phyloP scores from a whole-genome alignment of 2,329 filamentous ascomycete species.

The Colletotrichum sp. region DNA sequence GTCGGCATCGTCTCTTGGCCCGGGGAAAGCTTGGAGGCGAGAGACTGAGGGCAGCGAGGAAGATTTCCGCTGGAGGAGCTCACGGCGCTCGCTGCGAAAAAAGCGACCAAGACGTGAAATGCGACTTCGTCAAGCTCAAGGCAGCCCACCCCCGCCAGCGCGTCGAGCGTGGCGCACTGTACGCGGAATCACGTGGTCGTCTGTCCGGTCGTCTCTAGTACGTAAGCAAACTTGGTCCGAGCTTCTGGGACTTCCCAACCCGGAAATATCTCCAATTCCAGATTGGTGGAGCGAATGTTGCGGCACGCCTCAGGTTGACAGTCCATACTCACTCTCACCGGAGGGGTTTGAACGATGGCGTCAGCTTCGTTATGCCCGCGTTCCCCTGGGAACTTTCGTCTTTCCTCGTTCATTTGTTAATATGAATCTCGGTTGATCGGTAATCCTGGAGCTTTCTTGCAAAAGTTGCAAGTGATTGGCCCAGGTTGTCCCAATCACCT shows the following conservation, averaged over 20 bases:
- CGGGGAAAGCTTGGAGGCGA: neutral
- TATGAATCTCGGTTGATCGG: neutral
- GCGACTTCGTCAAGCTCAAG: neutral
- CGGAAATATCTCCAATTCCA: neutral
- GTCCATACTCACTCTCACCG: neutral
- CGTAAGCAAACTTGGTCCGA: neutral
- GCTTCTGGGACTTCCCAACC: neutral
- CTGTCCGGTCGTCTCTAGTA: neutral
- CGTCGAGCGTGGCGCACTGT: neutral
- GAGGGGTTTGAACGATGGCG: neutral
- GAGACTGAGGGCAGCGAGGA: neutral
- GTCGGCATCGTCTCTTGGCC: neutral
- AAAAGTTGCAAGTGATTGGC: neutral
- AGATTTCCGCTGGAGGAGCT: neutral
- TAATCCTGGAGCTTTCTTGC: neutral
- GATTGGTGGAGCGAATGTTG: neutral
- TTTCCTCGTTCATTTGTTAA: neutral
- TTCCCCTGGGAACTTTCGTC: neutral
- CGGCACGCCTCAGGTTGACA: neutral
- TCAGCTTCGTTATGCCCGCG: neutral
- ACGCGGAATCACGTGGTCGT: constrained; percentile 16
- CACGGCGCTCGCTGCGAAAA: neutral
- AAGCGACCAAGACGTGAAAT: neutral
- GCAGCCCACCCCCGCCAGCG: neutral
- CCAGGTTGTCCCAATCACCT: neutral